Percentiles rank a stretch among this genome's conserved stretches.
These are phyloP conservation scores for Eruca vesicaria DNA, from an alignment of 441 rosid genomes.

Conservation along the genomic window DNA sequence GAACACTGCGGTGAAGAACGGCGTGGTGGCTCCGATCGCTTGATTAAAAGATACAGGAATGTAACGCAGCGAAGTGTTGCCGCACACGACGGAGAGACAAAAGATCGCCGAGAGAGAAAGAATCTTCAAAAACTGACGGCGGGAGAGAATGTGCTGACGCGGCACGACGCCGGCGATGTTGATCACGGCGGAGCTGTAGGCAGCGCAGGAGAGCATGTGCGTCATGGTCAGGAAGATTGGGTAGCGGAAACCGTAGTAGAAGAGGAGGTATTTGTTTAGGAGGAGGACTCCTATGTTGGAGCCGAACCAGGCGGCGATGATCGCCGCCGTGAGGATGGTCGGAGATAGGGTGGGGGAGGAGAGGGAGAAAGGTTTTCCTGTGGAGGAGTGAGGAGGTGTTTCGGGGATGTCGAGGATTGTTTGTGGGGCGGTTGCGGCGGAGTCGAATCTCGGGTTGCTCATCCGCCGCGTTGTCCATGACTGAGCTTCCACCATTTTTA, in stretches of 20 bases:
- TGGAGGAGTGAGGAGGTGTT: conserved; percentile 61
- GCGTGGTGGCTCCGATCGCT: conserved; percentile 96
- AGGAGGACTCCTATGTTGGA: conserved; percentile 95
- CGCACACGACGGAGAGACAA: conserved; percentile 92
- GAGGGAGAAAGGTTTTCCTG: conserved; percentile 47
- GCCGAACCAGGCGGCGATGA: conserved; percentile 83
- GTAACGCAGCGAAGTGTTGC: conserved; percentile 88
- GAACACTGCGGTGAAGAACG: conserved; percentile 92
- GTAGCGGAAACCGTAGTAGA: conserved; percentile 80
- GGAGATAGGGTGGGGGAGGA: conserved; percentile 57
- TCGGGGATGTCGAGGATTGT: conserved; percentile 77
- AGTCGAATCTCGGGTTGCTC: conserved; percentile 89
- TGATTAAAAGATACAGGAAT: conserved; percentile 93
- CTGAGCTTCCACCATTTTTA: conserved; percentile 88
- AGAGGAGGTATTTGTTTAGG: conserved; percentile 87
- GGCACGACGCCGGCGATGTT: conserved; percentile 75
- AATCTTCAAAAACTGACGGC: conserved; percentile 81
- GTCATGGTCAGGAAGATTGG: conserved; percentile 90
- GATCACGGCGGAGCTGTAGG: conserved; percentile 73
- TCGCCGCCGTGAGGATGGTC: conserved; percentile 53
- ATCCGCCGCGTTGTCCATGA: conserved; percentile 95
- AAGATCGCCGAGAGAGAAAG: conserved; percentile 75
- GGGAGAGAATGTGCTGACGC: conserved; percentile 72
- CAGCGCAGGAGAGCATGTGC: conserved; percentile 87
- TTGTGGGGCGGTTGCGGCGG: conserved; percentile 36